phyloP scores from a whole-genome alignment of 2,329 filamentous ascomycete genomes.

The Rhynchosporium agropyri region DNA sequence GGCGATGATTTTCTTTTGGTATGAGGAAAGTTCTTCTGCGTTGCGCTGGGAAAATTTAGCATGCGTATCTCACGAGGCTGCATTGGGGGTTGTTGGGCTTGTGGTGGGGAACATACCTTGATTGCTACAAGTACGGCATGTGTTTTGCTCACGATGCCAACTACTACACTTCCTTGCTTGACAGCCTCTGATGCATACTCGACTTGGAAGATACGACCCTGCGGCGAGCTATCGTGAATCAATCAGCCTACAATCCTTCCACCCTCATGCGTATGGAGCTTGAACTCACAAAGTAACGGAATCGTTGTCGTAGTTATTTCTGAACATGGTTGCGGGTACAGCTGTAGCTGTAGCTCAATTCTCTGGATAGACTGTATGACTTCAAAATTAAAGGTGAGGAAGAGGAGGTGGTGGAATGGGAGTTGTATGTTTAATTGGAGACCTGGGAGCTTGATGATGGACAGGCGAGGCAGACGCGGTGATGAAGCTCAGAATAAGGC shows the following conservation, averaged over 20 bases:
- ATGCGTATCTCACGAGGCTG: constrained; percentile 13
- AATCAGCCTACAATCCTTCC: constrained; percentile 27
- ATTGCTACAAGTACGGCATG: constrained; percentile 94
- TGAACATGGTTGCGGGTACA: constrained; percentile 73
- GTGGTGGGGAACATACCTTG: constrained; percentile 66
- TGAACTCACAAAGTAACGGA: constrained; percentile 92
- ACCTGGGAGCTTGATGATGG: constrained; percentile 10
- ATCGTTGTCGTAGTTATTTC: constrained; percentile 99
- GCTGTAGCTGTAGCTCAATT: constrained; percentile 16
- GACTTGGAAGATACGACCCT: constrained; percentile 99
- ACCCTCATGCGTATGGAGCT: constrained; percentile 13
- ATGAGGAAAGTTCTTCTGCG: constrained; percentile 98
- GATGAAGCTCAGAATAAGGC: constrained; percentile 41
- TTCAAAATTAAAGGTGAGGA: background rate
- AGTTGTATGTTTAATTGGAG: constrained; percentile 15
- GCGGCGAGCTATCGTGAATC: constrained; percentile 73
- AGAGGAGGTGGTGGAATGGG: constrained; percentile 8
- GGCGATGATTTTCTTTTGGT: constrained; percentile 98
- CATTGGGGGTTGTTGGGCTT: background rate
- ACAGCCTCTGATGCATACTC: constrained; percentile 99
- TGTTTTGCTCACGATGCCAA: constrained; percentile 96
- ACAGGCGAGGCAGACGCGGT: constrained; percentile 38
- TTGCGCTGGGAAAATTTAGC: constrained; percentile 68
- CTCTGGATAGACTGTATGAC: constrained; percentile 6
- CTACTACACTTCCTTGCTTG: constrained; percentile 97